Evolutionary conservation across 257 asterid genomes (phyloP).

Genomic region (Leptodermis oblonga): DNA sequence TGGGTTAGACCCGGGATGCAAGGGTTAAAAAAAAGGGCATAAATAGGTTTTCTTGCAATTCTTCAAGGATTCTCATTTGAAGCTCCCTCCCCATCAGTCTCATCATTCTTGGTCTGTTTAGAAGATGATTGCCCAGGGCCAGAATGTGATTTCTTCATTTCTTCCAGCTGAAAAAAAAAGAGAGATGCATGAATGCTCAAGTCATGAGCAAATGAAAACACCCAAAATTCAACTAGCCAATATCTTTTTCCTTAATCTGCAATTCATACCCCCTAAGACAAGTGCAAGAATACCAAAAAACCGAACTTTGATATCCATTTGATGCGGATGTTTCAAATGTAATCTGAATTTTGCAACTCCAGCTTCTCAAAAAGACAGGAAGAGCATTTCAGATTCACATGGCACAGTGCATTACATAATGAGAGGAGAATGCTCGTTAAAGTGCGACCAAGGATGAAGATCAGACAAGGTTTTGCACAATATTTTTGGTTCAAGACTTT

Average conservation of each 20-base stretch:
- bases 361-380: background rate
- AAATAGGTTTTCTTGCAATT: background rate
- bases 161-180: slow-evolving; percentile 51
- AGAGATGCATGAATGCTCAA: background rate
- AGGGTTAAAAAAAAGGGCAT: too few relatives aligned
- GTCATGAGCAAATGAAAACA: background rate
- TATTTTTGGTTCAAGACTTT: background rate
- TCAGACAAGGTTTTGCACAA: background rate
- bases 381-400: background rate
- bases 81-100: slow-evolving; percentile 1
- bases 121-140: slow-evolving; percentile 33
- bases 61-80: background rate
- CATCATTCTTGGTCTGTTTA: slow-evolving; percentile 17
- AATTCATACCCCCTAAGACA: background rate
- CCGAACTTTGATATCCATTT: background rate
- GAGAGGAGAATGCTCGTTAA: background rate
- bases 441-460: background rate
- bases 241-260: background rate
- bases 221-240: background rate
- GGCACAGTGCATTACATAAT: background rate
- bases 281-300: background rate
- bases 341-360: background rate
- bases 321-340: background rate
- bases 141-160: slow-evolving; percentile 35
- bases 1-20: too few relatives aligned